Evolutionary conservation across 2,329 filamentous ascomycete genomes (phyloP), one percentile per base, ranked within the genome.

Genomic region (Blastomyces gilchristii): DNA sequence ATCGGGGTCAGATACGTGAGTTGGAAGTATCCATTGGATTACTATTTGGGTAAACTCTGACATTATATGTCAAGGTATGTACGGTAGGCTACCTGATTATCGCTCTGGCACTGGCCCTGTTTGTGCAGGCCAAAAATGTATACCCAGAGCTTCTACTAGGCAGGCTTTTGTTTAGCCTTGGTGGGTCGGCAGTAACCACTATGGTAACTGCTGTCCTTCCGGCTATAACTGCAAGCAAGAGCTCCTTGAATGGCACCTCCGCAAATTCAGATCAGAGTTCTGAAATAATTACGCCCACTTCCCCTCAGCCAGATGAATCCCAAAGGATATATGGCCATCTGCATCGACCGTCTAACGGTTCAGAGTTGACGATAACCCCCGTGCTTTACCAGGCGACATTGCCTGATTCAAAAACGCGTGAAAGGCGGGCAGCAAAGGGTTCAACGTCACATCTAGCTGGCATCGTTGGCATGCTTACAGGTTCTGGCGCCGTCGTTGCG

Each of bases 181-280:
- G 94, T 31, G 94, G 90, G 25, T 91, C 92, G n/a, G 94, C 93
- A 28, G 86, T 89, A 82, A 92, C 91, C 16, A 97, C 94, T 0
- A 99, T 99, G 94, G 94, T 99, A 25, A 97, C 94, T 9, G 94
- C 94, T 3, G 91, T 96, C 56, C 81, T 99, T 31, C 94, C 94
- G 1, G 87, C 82, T 37, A 85, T 88, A 76, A 84, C 84, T 39
- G 70, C 12, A 41, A 41, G 28, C 43, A 47, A 34, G 16, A 22
- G 18, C 1, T 34, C 69, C 22, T 66, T 67, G 45, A 73, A 65
- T 60, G 66, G 70, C 52, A 66, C 69, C 49, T 39, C 63, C 60
- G 41, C 62, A 70, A 25, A 47, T 59, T 49, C 50, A 68, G 49
- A 61, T 62, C 50, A 74, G 73, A 57, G 5, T 25, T 37, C 57